Evolutionary conservation across 768 basidiomycete genomes (phyloP), one percentile per base, ranked within the genome.

Genomic region (Mycena capillaripes): DNA sequence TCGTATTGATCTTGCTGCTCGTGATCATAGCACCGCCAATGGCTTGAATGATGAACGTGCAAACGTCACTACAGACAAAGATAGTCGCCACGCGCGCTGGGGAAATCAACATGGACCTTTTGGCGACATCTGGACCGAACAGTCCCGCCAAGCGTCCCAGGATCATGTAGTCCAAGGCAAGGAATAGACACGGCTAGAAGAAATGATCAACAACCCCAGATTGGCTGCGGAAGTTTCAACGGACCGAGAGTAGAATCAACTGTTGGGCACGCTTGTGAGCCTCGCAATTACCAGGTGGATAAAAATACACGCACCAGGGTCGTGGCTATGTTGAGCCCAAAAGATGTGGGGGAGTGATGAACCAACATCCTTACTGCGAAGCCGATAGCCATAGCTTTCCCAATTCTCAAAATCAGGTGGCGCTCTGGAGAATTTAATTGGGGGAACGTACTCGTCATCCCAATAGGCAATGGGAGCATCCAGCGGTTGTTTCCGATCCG

Each of bases 41-140:
- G 30, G 66, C 66, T n/a, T 68, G 66, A 23, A 68, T 25, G 23
- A 68, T 4, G 23, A 68, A 68, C 27, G 66, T 68, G 27, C 2
- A 5, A 11, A 52, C 58, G 17, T 68, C 66, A 48, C 66, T 68
- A 34, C 66, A 68, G 48, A 68, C 58, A 19, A 68, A 68, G 58
- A 68, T 60, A 3, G 25, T 68, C 36, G 48, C 66, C 25, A 68
- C 27, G 55, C 66, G 72, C 0, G 62, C 23, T 0, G 61, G 67
- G 52, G 48, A 30, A 27, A 73, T 53, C 48, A 73, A 44, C 44
- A 73, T 68, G 46, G 48, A 14, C 29, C 42, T 50, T 9, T 27
- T 50, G 25, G 67, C 2, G 19, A 68, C 46, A 23, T 68, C 67
- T 2, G 67, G 38, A 14, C 67, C 67, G 10, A 68, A 60, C 4